Evolutionary conservation across 2,329 filamentous ascomycete species (phyloP), one percentile per base, ranked within the genome.

Genomic region (Lasiodiplodia theobromae): DNA sequence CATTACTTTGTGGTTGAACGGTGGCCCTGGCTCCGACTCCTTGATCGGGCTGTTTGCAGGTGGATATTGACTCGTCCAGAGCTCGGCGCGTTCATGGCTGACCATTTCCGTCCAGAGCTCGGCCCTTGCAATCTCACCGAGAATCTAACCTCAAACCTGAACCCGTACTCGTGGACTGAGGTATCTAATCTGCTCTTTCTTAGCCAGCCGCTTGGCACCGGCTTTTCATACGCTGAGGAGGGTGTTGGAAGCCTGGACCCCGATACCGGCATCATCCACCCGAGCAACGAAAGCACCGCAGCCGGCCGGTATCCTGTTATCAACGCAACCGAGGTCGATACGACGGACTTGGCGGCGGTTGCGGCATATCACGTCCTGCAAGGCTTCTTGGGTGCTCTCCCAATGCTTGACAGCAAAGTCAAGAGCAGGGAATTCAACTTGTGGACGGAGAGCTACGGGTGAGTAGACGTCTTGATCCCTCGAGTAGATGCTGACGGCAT

Each of bases 141-240:
- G 47, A 74, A 80, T 65, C 65, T 76, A 23, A 76, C 71, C 4
- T 79, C 73, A 21, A 56, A 74, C 66, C 53, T 80, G 74, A 90
- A 90, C 73, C 86, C 86, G 4, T 86, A 88, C 77, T 84, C 84
- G 10, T 90, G 86, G 86, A 88, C 84, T 72, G 84, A 88, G 69
- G 83, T 84, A 31, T 86, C 84, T 44, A 89, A 89, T 74, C 79
- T 90, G 77, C 78, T 90, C 11, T 90, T 89, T 77, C 80, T 90
- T 64, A 87, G 86, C 66, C 87, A 90, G 76, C 88, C 88, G 11
- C 79, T 87, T n/a, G 86, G 86, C 40, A 83, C 85, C 34, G 87
- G 87, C 2, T 86, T 87, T 75, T 86, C 84, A 2, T 87, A 88
- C 74, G 70, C 58, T 5, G 71, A 69, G 37, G 70, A 66, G 23